Evolutionary conservation across 306 rosid species (phyloP).

Genomic region (Prunus dulcis): DNA sequence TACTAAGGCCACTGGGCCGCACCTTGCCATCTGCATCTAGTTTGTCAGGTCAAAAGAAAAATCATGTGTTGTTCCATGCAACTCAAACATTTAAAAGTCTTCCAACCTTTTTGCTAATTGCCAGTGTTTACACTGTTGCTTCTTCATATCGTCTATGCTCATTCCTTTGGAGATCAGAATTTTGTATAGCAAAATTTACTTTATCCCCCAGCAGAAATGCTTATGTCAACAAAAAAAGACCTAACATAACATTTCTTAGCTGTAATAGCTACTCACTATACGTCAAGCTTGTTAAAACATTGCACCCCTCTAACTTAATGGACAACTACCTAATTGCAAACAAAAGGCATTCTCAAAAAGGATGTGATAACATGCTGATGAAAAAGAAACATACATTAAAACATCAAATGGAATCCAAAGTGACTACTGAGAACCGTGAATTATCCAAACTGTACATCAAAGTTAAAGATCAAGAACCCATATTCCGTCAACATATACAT

Average conservation of each 20-base stretch:
- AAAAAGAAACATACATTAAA: background rate
- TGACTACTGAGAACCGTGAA: background rate
- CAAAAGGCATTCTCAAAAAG: background rate
- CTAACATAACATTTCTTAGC: background rate
- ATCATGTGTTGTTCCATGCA: background rate
- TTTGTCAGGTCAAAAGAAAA: background rate
- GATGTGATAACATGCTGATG: background rate
- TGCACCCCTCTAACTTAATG: background rate
- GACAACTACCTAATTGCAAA: background rate
- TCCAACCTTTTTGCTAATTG: background rate
- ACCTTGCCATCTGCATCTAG: background rate
- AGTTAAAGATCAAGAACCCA: background rate
- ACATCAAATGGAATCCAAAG: background rate
- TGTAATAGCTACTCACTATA: background rate
- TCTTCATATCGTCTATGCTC: background rate
- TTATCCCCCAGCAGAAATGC: background rate
- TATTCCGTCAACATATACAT: background rate
- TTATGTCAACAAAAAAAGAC: background rate
- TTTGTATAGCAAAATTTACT: background rate
- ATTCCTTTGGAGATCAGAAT: background rate
- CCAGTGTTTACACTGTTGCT: background rate
- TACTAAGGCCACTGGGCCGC: background rate
- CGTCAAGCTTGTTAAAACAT: background rate
- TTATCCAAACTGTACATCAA: background rate
- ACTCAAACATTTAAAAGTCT: background rate